Conservation (phyloP, 129 eudicot genomes). For the Chrysanthemum seticuspe region DNA sequence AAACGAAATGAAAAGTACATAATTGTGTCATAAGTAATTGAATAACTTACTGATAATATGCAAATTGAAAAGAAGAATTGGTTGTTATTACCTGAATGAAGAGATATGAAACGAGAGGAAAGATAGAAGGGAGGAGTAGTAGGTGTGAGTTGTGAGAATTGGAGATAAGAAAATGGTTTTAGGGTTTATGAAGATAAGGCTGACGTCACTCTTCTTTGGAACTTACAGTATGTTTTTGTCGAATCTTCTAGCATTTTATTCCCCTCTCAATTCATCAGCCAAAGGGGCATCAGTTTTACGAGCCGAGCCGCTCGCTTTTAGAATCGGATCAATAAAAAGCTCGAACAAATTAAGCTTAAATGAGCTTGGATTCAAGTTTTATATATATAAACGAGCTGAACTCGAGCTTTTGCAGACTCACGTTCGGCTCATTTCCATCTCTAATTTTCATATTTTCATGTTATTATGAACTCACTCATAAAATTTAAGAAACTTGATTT, state of each 20-base stretch:
- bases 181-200: conserved; percentile 53
- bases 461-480: no score
- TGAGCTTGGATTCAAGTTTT: no score
- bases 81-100: conserved; percentile 1
- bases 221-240: not conserved
- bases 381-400: no score
- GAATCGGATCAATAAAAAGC: no score
- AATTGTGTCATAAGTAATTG: not conserved
- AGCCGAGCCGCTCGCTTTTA: no score
- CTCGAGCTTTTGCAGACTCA: no score
- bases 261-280: not conserved
- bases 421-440: no score
- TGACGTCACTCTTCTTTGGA: conserved; percentile 22
- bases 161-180: conserved; percentile 26
- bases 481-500: no score
- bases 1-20: conserved; percentile 4
- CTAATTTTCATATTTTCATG: no score
- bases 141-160: conserved; percentile 30
- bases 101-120: conserved; percentile 22
- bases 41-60: not conserved
- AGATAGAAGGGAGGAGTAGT: conserved; percentile 10
- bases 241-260: conserved; percentile 22
- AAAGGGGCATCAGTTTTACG: no score
- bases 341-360: no score
- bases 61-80: not conserved